phyloP scores from a whole-genome alignment of 371 early-diverging fungal species.

The Smittium culicis region DNA sequence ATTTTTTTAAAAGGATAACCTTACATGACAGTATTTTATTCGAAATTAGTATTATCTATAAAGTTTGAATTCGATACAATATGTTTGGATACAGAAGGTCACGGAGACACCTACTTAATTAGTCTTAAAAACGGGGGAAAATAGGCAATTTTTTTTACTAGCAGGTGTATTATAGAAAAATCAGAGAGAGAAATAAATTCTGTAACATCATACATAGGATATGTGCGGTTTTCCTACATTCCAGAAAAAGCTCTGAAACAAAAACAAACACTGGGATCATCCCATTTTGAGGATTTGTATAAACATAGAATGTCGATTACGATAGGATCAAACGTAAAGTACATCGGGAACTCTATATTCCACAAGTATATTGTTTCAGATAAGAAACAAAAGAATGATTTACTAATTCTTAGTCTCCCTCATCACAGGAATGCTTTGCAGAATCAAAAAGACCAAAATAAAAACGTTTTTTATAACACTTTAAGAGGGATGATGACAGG shows the following conservation, averaged over 20 bases:
- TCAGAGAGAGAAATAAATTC: neutral
- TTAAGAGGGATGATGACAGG: slow-evolving; percentile 39
- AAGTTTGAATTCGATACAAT: neutral
- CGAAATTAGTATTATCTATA: slow-evolving; percentile 5
- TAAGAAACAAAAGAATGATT: neutral
- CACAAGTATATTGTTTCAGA: neutral
- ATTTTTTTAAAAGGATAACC: slow-evolving; percentile 28
- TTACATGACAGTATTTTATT: slow-evolving; percentile 19
- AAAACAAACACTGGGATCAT: no score
- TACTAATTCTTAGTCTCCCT: slow-evolving; percentile 21
- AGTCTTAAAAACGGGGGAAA: slow-evolving; percentile 6
- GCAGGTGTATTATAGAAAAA: neutral
- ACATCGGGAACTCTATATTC: slow-evolving; percentile 14
- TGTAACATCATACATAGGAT: slow-evolving; percentile 20
- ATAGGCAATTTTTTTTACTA: slow-evolving; percentile 21
- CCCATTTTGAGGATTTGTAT: slow-evolving; percentile 27
- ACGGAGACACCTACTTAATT: slow-evolving; percentile 15
- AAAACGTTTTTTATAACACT: slow-evolving; percentile 28
- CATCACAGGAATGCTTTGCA: slow-evolving; percentile 24
- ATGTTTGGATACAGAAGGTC: neutral
- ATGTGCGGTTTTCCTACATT: slow-evolving; percentile 8
- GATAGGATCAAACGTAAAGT: slow-evolving; percentile 16
- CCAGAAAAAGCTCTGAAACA: slow-evolving; percentile 3
- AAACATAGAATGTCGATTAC: slow-evolving; percentile 14
- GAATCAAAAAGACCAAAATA: slow-evolving; percentile 10